Evolutionary conservation across 1,139 yeast genomes (phyloP), one percentile per base, ranked within the genome.

Genomic region (Yamadazyma pseudoaaseri): DNA sequence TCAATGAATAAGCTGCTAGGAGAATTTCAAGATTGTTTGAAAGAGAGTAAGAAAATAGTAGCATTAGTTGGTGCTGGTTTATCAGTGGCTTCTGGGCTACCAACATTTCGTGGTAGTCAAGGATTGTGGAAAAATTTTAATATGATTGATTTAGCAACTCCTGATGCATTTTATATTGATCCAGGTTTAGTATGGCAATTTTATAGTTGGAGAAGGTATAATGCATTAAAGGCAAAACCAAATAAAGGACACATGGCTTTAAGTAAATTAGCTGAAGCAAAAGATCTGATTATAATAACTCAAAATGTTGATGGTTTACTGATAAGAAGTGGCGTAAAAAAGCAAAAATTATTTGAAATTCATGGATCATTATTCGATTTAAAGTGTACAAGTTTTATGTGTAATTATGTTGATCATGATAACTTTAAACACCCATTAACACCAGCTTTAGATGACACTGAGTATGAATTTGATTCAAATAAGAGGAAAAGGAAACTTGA

Each of bases 171-270:
- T 52, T 76, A 79, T 39, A 67, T 70, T 13, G 90, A 86, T 51
- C 96, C 96, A 0, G 86, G 86, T 0, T 65, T 86, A 16, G 96
- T 87, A 3, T 87, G 96, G 96, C 92, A 85, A 51, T 87, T 84
- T 49, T 86, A 87, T 54, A 71, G 89, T 6, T 76, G 79, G 59
- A 62, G 95, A 40, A 56, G 96, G 33, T 70, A 65, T 35, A 65
- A 65, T 28, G 90, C 95, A 0, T 60, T 86, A 34, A 57, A 60
- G 30, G 89, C 92, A 1, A 57, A 55, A 29, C 96, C 96, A 1
- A 86, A 86, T 47, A 56, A 52, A 12, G 96, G 92, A 0, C 96
- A 87, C 51, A 52, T 52, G 32, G 84, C 90, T 3, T 58, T 87
- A 34, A 81, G 90, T 0, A 70, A 69, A 51, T 60, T 86, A 31